Conservation (phyloP, 2,329 filamentous ascomycete genomes). For the Penicillium frequentans region DNA sequence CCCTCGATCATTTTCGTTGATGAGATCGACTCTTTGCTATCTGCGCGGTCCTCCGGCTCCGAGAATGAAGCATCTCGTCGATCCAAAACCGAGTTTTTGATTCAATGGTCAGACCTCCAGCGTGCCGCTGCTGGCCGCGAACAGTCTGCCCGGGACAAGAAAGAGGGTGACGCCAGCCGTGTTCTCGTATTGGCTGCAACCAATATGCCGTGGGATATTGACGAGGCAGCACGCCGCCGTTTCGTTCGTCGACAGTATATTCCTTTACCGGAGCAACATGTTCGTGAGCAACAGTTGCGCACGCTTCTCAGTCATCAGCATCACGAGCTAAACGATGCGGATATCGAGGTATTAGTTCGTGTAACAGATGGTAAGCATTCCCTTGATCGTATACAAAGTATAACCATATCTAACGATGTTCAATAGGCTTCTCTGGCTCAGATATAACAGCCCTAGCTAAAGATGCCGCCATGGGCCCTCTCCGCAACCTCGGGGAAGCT, state of each 20-base stretch:
- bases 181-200: slow-evolving; percentile 94
- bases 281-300: slow-evolving; percentile 74
- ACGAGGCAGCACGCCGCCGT: slow-evolving; percentile 85
- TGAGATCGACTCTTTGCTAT: slow-evolving; percentile 93
- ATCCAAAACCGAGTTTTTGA: slow-evolving; percentile 97
- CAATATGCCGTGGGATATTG: slow-evolving; percentile 96
- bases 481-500: slow-evolving; percentile 85
- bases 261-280: slow-evolving; percentile 81
- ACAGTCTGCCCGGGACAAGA: slow-evolving; percentile 59
- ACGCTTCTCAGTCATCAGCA: slow-evolving; percentile 85
- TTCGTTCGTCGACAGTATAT: slow-evolving; percentile 97
- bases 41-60: slow-evolving; percentile 70
- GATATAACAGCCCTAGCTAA: slow-evolving; percentile 97
- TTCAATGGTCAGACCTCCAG: slow-evolving; percentile 94
- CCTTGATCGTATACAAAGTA: slow-evolving; percentile 8
- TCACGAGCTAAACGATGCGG: slow-evolving; percentile 69
- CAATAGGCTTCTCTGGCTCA: slow-evolving; percentile 87
- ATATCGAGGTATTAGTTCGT: slow-evolving; percentile 72
- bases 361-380: slow-evolving; percentile 71
- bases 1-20: slow-evolving; percentile 98
- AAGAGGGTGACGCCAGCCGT: slow-evolving; percentile 76
- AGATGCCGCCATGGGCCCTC: slow-evolving; percentile 94
- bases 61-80: slow-evolving; percentile 91
- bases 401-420: neutral
- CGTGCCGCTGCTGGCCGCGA: slow-evolving; percentile 87